Conservation (phyloP, 768 basidiomycete species). For the Sporobolomyces roseus region DNA sequence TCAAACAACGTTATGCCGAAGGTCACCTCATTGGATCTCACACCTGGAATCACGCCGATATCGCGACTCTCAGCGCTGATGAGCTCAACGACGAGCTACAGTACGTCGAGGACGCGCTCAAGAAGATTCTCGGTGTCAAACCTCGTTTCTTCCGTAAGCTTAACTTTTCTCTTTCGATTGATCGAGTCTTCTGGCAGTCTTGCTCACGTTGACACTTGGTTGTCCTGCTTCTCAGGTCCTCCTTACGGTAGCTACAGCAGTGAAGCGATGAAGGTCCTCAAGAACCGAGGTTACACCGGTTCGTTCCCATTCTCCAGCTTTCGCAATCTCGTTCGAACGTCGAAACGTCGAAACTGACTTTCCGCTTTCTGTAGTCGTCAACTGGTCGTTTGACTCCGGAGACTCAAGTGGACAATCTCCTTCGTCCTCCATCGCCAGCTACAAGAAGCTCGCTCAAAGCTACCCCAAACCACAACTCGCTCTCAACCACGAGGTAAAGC, state of each 20-base stretch:
- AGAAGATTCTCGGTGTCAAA: conserved; percentile 44
- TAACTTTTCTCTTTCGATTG: too few species aligned
- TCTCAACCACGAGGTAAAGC: conserved; percentile 42
- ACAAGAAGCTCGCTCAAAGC: conserved; percentile 30
- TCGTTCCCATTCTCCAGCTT: neutral
- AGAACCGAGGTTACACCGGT: conserved; percentile 41
- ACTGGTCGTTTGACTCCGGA: conserved; percentile 41
- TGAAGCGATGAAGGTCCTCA: conserved; percentile 19
- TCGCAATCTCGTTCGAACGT: too few species aligned
- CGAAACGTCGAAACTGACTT: too few species aligned
- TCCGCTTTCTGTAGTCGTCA: too few species aligned
- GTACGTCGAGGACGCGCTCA: conserved; percentile 40
- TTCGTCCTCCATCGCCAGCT: conserved; percentile 23
- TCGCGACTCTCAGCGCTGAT: conserved; percentile 26
- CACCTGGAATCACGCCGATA: conserved; percentile 35
- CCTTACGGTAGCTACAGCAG: conserved; percentile 39
- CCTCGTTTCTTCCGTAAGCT: conserved; percentile 41
- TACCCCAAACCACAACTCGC: conserved; percentile 34
- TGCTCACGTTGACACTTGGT: too few species aligned
- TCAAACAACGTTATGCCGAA: neutral
- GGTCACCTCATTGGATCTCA: conserved; percentile 33
- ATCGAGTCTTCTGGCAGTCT: too few species aligned
- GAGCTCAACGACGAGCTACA: conserved; percentile 41
- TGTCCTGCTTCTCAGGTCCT: neutral
- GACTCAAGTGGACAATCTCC: conserved; percentile 29